Conservation (phyloP, 495 filamentous ascomycete species). For the Aspergillus mulundensis region DNA sequence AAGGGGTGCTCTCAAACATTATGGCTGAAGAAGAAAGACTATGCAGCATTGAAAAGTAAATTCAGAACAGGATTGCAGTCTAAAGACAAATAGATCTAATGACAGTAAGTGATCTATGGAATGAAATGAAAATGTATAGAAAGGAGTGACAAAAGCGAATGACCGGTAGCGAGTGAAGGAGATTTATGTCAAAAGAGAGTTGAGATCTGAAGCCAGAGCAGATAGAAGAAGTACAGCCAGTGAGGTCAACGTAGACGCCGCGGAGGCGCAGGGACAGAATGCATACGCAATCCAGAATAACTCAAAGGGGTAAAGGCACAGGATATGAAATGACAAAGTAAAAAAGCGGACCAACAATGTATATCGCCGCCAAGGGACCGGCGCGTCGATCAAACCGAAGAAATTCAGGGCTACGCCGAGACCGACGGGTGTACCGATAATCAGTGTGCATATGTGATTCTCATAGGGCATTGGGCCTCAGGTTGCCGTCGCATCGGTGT, state of each 20-base stretch:
- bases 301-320: slow-evolving; percentile 2
- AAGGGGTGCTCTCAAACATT: slow-evolving; percentile 14
- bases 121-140: neutral
- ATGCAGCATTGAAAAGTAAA: neutral
- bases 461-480: slow-evolving; percentile 1
- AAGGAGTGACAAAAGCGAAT: slow-evolving; percentile 4
- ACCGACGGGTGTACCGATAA: neutral
- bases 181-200: slow-evolving; percentile 6
- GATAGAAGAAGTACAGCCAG: neutral
- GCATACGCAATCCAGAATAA: slow-evolving; percentile 6
- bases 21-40: neutral
- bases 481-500: neutral
- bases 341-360: slow-evolving; percentile 2
- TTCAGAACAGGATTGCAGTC: neutral
- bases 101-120: neutral
- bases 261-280: neutral
- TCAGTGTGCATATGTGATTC: neutral
- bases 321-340: neutral
- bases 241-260: slow-evolving; percentile 6
- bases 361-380: neutral
- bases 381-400: slow-evolving; percentile 6
- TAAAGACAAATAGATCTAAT: neutral
- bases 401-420: neutral
- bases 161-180: neutral
- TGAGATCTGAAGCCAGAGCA: neutral